These are phyloP conservation scores for Linum trigynum DNA, from an alignment of 345 rosid genomes.

Conservation along the genomic window DNA sequence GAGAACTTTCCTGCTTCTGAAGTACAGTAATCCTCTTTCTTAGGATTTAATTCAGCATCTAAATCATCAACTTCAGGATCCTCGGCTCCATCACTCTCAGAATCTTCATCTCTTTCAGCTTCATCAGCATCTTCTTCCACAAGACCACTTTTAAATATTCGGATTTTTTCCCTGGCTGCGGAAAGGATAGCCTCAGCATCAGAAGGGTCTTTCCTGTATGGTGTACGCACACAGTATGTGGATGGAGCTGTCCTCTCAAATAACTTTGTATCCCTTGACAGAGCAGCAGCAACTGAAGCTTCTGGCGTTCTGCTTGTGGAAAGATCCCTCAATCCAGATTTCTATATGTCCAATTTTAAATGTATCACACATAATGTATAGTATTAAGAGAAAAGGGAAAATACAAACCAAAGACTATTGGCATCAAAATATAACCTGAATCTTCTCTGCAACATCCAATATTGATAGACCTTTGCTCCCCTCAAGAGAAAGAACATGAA, in stretches of 20 bases:
- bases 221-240: conserved; percentile 73
- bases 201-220: conserved; percentile 68
- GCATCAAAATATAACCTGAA: conserved; percentile 48
- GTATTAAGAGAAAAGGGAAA: not conserved
- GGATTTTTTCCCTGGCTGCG: conserved; percentile 68
- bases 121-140: conserved; percentile 74
- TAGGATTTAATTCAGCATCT: conserved; percentile 35
- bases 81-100: conserved; percentile 71
- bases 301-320: conserved; percentile 93
- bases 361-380: not conserved
- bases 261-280: conserved; percentile 85
- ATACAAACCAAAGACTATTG: not conserved
- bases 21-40: conserved; percentile 28
- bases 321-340: conserved; percentile 86
- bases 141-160: conserved; percentile 48
- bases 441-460: conserved; percentile 82
- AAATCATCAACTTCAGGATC: conserved; percentile 65
- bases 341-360: conserved; percentile 23
- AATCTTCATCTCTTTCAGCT: conserved; percentile 80
- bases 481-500: conserved; percentile 74
- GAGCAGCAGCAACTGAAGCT: conserved; percentile 89
- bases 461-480: conserved; percentile 68
- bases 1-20: conserved; percentile 16
- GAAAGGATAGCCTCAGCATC: conserved; percentile 66
- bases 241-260: conserved; percentile 95